Conservation (phyloP, 2,329 filamentous ascomycete species). For the Botrytis tulipae region DNA sequence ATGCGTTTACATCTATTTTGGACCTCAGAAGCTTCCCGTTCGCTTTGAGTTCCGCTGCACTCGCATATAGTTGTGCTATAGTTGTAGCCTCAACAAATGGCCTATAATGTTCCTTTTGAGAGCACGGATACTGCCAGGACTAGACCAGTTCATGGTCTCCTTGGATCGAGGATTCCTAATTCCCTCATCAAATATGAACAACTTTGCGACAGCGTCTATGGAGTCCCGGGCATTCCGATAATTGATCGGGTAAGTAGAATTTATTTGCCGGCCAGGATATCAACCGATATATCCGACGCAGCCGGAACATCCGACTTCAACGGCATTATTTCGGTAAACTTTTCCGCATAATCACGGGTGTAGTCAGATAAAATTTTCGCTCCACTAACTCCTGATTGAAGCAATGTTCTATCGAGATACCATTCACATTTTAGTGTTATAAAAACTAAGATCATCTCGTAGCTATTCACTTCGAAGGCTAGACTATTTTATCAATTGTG, state of each 20-base stretch:
- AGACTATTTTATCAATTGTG: not conserved
- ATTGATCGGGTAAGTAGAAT: not conserved
- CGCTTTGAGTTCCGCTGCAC: not conserved
- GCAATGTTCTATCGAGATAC: not conserved
- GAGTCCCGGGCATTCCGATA: not conserved
- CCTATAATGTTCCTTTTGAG: not conserved
- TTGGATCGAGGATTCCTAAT: not conserved
- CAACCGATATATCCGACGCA: not conserved
- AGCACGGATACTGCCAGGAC: not conserved
- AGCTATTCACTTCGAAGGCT: not conserved
- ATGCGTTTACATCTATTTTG: not conserved
- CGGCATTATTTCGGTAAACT: constrained; percentile 11
- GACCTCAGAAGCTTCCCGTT: not conserved
- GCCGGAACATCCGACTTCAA: not conserved
- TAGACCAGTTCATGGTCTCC: no score
- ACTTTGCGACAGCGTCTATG: not conserved
- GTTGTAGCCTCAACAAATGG: not conserved
- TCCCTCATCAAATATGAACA: not conserved
- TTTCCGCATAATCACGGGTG: not conserved
- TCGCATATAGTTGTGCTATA: constrained; percentile 9
- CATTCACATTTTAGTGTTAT: not conserved
- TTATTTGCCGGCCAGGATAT: not conserved
- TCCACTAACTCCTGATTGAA: constrained; percentile 5
- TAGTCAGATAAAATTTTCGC: constrained; percentile 9
- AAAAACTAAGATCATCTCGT: not conserved